Conservation (phyloP, 306 rosid species). For the Alnus rubra region DNA sequence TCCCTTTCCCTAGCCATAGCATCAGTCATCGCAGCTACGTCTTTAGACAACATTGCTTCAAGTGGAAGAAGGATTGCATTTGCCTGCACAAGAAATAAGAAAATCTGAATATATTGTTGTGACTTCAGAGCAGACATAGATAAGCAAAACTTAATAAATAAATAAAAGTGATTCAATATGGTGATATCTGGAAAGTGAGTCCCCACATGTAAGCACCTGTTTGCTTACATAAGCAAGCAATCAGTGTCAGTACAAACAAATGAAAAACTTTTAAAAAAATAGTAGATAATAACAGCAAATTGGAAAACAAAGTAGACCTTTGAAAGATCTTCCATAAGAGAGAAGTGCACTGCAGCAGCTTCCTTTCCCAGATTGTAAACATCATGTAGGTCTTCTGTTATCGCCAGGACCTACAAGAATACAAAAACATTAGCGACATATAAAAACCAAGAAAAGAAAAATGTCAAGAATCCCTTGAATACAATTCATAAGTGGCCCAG, state of each 20-base stretch:
- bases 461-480: not conserved
- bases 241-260: not conserved
- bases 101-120: slow-evolving; percentile 31
- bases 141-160: slow-evolving; percentile 9
- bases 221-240: not conserved
- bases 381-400: slow-evolving; percentile 93
- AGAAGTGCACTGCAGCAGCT: slow-evolving; percentile 73
- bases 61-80: slow-evolving; percentile 87
- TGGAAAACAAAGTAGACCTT: slow-evolving; percentile 54
- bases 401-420: slow-evolving; percentile 68
- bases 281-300: slow-evolving; percentile 1
- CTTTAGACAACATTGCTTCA: slow-evolving; percentile 86
- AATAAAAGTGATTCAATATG: not conserved
- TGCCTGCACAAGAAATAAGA: slow-evolving; percentile 53
- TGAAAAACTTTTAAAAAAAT: not conserved
- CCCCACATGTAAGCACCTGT: not conserved
- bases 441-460: not conserved
- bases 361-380: slow-evolving; percentile 90
- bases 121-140: slow-evolving; percentile 24
- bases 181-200: slow-evolving; percentile 2
- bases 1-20: slow-evolving; percentile 76
- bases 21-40: slow-evolving; percentile 86
- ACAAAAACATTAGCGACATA: slow-evolving; percentile 18
- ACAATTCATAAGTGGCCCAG: not conserved
- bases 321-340: slow-evolving; percentile 81